Evolutionary conservation across 208 protist species (phyloP), one percentile per base, ranked within the genome.

Genomic region (Trypanosoma avium): DNA sequence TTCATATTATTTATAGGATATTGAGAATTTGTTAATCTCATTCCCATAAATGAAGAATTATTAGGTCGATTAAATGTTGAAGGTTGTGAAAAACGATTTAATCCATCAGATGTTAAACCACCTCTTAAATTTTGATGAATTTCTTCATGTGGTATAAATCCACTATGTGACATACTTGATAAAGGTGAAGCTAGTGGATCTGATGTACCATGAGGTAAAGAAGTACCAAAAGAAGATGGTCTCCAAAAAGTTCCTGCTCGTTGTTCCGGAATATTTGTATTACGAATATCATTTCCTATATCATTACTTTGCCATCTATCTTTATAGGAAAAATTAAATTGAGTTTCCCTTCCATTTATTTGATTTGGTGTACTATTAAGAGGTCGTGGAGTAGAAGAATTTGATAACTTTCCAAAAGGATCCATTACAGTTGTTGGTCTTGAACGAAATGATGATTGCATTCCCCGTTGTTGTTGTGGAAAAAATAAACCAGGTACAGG

Each of bases 241-340:
- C 53, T 6, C 52, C 59, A 60, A 62, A 73, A 61, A 47, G 19
- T 55, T 6, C 50, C 67, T 33, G 24, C 30, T n/a, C 3, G 49
- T 27, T 27, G 32, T 26, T 70, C 48, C 19, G 43, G 8, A 53
- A 35, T 7, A 21, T 32, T 15, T n/a, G 27, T 40, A 15, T 30
- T 26, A 35, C 17, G 30, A 4, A 54, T 12, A 60, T 61, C 49
- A 27, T 30, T n/a, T 29, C 27, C 30, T 19, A 17, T 27, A 49
- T 72, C 66, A 65, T 60, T 26, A 48, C 66, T 60, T 6, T 61
- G 48, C 66, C 56, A 72, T 3, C 66, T 56, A 42, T 72, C 66
- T 4, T 12, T 60, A 27, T 65, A 50, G 8, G 56, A 49, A 38
- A 48, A 50, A 22, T 38, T 42, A 32, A 52, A 64, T 1, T 32